Evolutionary conservation across 441 rosid species (phyloP).

Genomic region (Jatropha podagrica): DNA sequence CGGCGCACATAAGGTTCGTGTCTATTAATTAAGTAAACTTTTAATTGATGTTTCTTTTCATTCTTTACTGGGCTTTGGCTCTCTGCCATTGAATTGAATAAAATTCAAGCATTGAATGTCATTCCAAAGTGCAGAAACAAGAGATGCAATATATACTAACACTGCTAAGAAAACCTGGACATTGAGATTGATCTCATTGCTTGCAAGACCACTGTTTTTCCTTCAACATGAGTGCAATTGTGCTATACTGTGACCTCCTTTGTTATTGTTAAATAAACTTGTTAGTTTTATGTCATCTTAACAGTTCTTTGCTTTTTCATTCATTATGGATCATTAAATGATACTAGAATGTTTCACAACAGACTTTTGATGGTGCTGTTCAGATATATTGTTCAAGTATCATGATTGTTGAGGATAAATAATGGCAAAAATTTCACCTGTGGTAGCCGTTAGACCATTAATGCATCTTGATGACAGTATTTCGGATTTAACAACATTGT

Average conservation of each 20-base stretch:
- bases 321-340: neutral
- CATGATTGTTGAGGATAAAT: neutral
- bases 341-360: neutral
- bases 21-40: neutral
- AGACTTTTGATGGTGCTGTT: neutral
- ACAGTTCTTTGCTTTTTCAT: neutral
- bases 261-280: neutral
- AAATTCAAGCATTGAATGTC: neutral
- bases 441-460: neutral
- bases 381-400: neutral
- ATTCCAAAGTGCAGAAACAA: neutral
- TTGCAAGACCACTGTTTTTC: neutral
- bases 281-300: neutral
- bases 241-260: neutral
- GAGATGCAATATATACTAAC: neutral
- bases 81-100: too few relatives aligned
- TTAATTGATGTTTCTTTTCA: neutral
- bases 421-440: neutral
- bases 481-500: neutral
- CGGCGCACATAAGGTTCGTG: neutral
- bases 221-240: neutral
- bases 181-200: neutral
- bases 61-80: neutral
- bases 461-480: neutral
- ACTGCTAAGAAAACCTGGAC: neutral